phyloP scores from a whole-genome alignment of 169 alveolate species.

The Cyclospora cayetanensis region DNA sequence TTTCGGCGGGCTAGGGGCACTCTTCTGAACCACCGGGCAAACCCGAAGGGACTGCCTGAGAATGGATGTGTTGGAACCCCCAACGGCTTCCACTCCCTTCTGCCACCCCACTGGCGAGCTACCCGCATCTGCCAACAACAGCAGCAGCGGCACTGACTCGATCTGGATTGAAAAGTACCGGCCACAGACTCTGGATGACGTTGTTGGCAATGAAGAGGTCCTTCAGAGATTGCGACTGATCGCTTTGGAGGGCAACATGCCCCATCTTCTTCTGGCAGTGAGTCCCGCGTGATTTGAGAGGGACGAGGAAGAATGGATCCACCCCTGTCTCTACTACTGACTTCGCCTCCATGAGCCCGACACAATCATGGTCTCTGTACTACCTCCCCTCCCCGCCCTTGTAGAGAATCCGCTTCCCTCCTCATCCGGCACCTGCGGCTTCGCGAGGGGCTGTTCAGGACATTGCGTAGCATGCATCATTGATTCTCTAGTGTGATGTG shows the following conservation, averaged over 20 bases:
- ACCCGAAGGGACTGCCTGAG: neutral
- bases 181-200: slow-evolving; percentile 94
- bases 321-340: neutral
- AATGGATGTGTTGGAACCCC: neutral
- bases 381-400: no score
- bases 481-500: no score
- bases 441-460: no score
- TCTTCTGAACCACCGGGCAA: neutral
- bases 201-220: slow-evolving; percentile 96
- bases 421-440: no score
- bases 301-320: no score
- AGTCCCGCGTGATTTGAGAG: neutral
- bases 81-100: neutral
- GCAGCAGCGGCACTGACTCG: slow-evolving; percentile 35
- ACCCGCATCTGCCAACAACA: neutral
- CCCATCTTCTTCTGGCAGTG: slow-evolving; percentile 95
- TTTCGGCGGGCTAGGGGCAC: no score
- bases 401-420: no score
- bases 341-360: neutral
- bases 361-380: neutral
- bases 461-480: no score
- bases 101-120: neutral
- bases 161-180: slow-evolving; percentile 97
- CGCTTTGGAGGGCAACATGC: slow-evolving; percentile 96
- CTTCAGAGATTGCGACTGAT: slow-evolving; percentile 91